A percentile compares a stretch with the other conserved stretches of the same genome.
These are phyloP conservation scores for Plasmopara halstedii DNA, from an alignment of 352 stramenopile genomes.

Conservation along the genomic window DNA sequence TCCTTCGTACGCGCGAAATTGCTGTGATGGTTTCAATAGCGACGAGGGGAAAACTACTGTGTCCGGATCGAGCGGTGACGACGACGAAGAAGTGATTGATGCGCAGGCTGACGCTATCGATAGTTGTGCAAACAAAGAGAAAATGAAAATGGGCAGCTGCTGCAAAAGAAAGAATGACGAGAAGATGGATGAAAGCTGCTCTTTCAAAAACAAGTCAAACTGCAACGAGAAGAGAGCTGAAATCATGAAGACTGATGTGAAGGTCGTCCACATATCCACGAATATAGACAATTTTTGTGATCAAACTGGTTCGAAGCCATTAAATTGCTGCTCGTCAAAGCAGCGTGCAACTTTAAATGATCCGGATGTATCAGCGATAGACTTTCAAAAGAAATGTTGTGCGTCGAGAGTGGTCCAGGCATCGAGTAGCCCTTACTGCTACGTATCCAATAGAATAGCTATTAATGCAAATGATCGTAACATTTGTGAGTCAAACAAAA, in stretches of 20 bases:
- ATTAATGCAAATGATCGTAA: too few relatives aligned
- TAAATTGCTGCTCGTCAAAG: constrained; percentile 4
- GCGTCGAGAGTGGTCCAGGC: too few relatives aligned
- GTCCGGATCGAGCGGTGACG: constrained; percentile 17
- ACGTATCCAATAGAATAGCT: too few relatives aligned
- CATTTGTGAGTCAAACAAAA: constrained; percentile 5
- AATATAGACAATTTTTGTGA: not conserved
- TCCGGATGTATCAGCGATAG: not conserved
- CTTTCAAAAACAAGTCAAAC: not conserved
- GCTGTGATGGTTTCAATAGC: constrained; percentile 10
- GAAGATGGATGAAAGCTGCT: not conserved
- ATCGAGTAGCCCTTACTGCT: too few relatives aligned
- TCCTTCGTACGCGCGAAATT: not conserved
- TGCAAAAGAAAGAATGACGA: too few relatives aligned
- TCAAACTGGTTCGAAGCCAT: not conserved
- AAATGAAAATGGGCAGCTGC: too few relatives aligned
- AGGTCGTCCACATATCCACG: not conserved
- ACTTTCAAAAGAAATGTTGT: constrained; percentile 2
- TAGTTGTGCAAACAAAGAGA: too few relatives aligned
- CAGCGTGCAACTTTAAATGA: not conserved
- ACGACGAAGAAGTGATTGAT: not conserved
- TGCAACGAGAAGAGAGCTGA: not conserved
- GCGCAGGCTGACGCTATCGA: not conserved
- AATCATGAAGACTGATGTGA: not conserved
- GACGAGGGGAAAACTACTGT: constrained; percentile 16